Percentiles rank a stretch among this genome's conserved stretches.
Conservation (phyloP, 441 rosid genomes). For the Pelargonium myrrhifolium region DNA sequence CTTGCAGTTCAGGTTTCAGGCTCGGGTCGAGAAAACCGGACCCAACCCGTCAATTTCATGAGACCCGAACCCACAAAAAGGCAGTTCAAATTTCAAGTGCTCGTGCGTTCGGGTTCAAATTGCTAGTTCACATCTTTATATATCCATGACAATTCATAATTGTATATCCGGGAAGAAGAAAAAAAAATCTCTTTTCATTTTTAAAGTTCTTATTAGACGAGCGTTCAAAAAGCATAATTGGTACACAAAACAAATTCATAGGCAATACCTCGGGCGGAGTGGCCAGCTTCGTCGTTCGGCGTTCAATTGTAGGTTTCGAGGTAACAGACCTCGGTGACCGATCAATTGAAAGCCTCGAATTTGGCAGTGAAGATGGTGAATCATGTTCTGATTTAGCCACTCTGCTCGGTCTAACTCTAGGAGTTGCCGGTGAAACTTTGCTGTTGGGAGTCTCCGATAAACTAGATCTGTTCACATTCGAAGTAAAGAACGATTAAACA, state of each 20-base stretch:
- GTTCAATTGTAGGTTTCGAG: conserved; percentile 58
- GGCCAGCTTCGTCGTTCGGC: conserved; percentile 48
- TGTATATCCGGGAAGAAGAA: too few species aligned
- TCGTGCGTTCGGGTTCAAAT: too few species aligned
- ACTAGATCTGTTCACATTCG: conserved; percentile 41
- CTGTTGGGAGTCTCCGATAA: conserved; percentile 58
- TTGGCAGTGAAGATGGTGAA: conserved; percentile 47
- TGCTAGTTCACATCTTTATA: too few species aligned
- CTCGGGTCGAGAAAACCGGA: too few species aligned
- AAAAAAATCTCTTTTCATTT: too few species aligned
- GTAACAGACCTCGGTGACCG: conserved; percentile 57
- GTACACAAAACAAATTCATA: neutral
- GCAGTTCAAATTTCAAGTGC: too few species aligned
- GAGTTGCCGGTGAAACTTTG: conserved; percentile 57
- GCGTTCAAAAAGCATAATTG: too few species aligned
- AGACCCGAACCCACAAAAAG: too few species aligned
- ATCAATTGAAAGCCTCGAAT: conserved; percentile 53
- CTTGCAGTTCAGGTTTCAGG: too few species aligned
- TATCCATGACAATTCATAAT: too few species aligned
- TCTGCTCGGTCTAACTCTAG: conserved; percentile 41
- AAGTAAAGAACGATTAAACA: neutral
- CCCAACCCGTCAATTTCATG: too few species aligned
- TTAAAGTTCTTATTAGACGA: too few species aligned
- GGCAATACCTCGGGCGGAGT: conserved; percentile 53
- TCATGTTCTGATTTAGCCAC: conserved; percentile 47